Evolutionary conservation across 306 rosid genomes (phyloP).

Genomic region (Cucumis melo): DNA sequence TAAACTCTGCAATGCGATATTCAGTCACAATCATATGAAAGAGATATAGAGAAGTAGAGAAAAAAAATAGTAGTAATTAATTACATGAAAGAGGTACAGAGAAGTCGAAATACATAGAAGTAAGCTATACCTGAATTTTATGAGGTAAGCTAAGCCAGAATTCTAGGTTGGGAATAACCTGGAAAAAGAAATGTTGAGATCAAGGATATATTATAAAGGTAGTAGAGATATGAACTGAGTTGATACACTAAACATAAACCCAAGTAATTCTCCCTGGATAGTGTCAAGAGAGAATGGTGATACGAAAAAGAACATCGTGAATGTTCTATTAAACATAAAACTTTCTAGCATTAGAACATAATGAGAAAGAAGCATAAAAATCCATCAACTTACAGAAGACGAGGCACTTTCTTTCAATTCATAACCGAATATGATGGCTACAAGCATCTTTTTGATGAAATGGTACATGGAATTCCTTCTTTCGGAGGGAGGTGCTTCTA

Average conservation of each 20-base stretch:
- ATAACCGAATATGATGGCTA: background rate
- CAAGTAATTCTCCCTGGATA: background rate
- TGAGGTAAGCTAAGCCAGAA: slow-evolving; percentile 71
- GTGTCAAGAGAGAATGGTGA: background rate
- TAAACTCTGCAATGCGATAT: slow-evolving; percentile 31
- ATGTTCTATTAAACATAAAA: background rate
- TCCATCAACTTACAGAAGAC: background rate
- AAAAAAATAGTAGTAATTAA: background rate
- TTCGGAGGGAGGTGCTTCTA: background rate
- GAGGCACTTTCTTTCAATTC: background rate
- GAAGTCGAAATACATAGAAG: too few species aligned
- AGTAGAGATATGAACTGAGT: background rate
- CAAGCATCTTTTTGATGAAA: background rate
- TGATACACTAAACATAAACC: background rate
- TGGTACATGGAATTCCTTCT: background rate
- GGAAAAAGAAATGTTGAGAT: background rate
- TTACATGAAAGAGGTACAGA: too few species aligned
- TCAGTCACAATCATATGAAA: background rate
- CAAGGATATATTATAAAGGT: background rate
- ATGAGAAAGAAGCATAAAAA: background rate
- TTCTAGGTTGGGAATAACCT: slow-evolving; percentile 77
- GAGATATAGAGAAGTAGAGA: background rate
- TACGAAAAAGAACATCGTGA: background rate
- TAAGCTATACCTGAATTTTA: slow-evolving; percentile 42
- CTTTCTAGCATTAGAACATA: background rate